Evolutionary conservation across 2,329 filamentous ascomycete genomes (phyloP).

Genomic region (Alternaria atra): DNA sequence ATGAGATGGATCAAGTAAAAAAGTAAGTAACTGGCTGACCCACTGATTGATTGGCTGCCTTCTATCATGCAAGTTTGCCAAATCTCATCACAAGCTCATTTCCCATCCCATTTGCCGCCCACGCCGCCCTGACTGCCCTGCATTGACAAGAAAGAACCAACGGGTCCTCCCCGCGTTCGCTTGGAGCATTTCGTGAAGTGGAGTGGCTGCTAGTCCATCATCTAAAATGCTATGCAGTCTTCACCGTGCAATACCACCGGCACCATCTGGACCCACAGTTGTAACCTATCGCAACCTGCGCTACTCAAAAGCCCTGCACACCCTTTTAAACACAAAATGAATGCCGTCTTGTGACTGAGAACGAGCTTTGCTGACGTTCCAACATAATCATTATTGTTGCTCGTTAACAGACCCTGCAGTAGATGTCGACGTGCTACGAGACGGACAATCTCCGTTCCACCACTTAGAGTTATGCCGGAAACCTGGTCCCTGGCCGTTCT

Average conservation of each 20-base stretch:
- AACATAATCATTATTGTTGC: neutral
- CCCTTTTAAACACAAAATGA: neutral
- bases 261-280: constrained; percentile 2
- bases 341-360: neutral
- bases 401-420: neutral
- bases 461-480: constrained; percentile 6
- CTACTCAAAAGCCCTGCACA: neutral
- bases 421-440: neutral
- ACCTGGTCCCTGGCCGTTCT: constrained; percentile 4
- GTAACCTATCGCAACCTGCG: constrained; percentile 1
- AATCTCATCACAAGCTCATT: constrained; percentile 9
- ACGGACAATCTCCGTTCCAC: constrained; percentile 1
- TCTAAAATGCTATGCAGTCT: neutral
- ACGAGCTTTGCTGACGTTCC: neutral
- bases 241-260: constrained; percentile 11
- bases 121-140: constrained; percentile 6
- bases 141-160: constrained; percentile 5
- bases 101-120: constrained; percentile 1
- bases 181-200: constrained; percentile 5
- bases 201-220: neutral
- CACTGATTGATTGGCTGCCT: neutral
- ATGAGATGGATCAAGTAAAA: neutral
- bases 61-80: neutral
- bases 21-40: neutral
- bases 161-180: constrained; percentile 10